Evolutionary conservation across 2,329 filamentous ascomycete genomes (phyloP).

Genomic region (Diaporthe capsici): DNA sequence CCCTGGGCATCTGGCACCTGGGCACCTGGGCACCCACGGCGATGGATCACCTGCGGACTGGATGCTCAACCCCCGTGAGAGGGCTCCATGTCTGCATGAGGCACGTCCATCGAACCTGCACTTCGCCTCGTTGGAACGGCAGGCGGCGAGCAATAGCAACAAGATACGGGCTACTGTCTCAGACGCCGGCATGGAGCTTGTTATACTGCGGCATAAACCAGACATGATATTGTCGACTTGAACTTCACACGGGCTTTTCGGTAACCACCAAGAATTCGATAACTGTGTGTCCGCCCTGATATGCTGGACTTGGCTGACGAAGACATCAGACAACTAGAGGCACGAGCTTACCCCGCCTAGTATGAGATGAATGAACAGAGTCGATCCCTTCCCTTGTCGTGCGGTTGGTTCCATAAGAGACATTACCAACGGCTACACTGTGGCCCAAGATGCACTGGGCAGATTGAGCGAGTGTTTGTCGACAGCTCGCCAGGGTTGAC

Average conservation of each 20-base stretch:
- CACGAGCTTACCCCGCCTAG: slow-evolving; percentile 16
- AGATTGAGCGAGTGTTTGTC: slow-evolving; percentile 16
- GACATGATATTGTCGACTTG: background rate
- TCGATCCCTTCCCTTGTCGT: slow-evolving; percentile 11
- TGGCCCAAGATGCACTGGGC: slow-evolving; percentile 6
- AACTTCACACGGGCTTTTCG: background rate
- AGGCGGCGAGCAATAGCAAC: background rate
- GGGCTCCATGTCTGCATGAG: slow-evolving; percentile 4
- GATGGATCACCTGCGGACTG: slow-evolving; percentile 5
- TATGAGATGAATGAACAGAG: slow-evolving; percentile 27
- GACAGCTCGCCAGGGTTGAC: slow-evolving; percentile 18
- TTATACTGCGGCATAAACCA: slow-evolving; percentile 2
- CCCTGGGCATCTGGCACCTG: background rate
- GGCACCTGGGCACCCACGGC: slow-evolving; percentile 4
- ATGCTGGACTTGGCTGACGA: slow-evolving; percentile 24
- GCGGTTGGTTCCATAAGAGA: background rate
- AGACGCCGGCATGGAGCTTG: slow-evolving; percentile 14
- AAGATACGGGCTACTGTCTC: slow-evolving; percentile 1
- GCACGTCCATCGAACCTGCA: slow-evolving; percentile 4
- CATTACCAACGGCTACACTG: slow-evolving; percentile 4
- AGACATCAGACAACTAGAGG: slow-evolving; percentile 24
- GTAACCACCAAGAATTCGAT: background rate
- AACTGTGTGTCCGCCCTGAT: background rate
- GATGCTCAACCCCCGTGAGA: background rate
- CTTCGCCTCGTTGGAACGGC: background rate